Base-by-base conservation (phyloP, 257 asterid species). In the Primulina huaijiensis region DNA sequence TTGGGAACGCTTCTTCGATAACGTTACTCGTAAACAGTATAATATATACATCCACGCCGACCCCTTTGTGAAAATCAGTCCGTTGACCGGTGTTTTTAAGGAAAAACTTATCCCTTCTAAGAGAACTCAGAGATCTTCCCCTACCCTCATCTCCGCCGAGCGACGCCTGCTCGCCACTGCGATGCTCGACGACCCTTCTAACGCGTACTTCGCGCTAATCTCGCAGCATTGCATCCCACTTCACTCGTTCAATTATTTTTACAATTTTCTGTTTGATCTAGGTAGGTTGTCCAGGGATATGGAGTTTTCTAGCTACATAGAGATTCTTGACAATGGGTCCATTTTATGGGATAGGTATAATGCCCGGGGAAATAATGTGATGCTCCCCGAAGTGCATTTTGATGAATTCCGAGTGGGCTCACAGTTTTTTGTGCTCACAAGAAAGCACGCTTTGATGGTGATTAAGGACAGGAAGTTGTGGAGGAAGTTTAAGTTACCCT, bases 31-130 rank as follows among this genome's bases (percentile, higher is more conserved):
- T 12, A 35, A 77, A 71, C 79, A 79, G 2, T 84, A 77, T 38
- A 84, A 84, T n/a, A 79, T 84, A n/a, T 84, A 84, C 75, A 75
- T 84, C 67, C 89, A 84, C 76, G 74, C 83, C 63, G 89, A 84
- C 50, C 87, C 85, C 0, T 34, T 80, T 0, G 64, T 75, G 65
- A 68, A 53, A 52, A 82, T 84, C 64, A 62, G 63, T 6, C 62
- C 80, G 1, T 81, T 81, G 0, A 30, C 34, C 14, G 89, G 87
- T 8, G 83, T 84, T 38, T 84, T 84, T 50, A 72, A 78, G 6
- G 70, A 79, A 6, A 70, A 79, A 52, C 57, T 80, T 25, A 79
- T 84, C 31, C 85, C 82, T 0, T 76, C 89, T 0, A 82, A 80
- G 52, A 70, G 80, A 21, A 84, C 89, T 1, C 87, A 84, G 33